Evolutionary conservation across 2,329 filamentous ascomycete species (phyloP), one percentile per base, ranked within the genome.

Genomic region (Eutypella sp.): DNA sequence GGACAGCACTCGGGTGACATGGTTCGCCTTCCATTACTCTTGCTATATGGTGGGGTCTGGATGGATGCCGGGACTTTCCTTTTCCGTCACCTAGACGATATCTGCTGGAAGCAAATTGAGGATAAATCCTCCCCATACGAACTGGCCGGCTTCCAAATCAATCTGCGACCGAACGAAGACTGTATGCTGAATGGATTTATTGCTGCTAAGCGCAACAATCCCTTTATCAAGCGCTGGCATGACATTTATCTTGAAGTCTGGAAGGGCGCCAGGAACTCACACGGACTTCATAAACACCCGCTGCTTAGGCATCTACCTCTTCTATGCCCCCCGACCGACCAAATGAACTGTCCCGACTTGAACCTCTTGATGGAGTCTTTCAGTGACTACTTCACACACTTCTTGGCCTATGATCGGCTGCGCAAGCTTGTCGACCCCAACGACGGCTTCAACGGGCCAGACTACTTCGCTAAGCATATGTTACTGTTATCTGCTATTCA

Each of bases 1-100:
- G 72, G 68, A 1, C 64, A 63, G 1, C 74, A 78, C 48, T 66
- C 64, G 1, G 69, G 70, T 3, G 75, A 78, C 43, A 60, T 77
- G 1, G 57, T 77, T 5, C 68, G 75, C 1, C 61, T 73, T 0
- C 63, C 70, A 0, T 54, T 69, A 3, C 46, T 74, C 2, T 68
- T 63, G 43, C 53, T 65, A 6, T 61, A 72, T 25, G 72, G 70
- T 0, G 71, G 71, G 0, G 59, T 70, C 2, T 74, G 66, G 61
- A 64, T 73, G 42, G 71, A 74, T 11, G 67, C 65, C 1, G 67
- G 69, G 1, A 67, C 66, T 4, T 66, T 71, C 16, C 54, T 74
- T 0, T 64, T 73, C 40, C 62, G 65, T 1, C 57, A 66, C 27
- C 48, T 74, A 0, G 69, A 74, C 11, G 57, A 61, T 2, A 63